Evolutionary conservation across 192 early-diverging fungal genomes (phyloP).

Genomic region (Fimicolochytrium jonesii): DNA sequence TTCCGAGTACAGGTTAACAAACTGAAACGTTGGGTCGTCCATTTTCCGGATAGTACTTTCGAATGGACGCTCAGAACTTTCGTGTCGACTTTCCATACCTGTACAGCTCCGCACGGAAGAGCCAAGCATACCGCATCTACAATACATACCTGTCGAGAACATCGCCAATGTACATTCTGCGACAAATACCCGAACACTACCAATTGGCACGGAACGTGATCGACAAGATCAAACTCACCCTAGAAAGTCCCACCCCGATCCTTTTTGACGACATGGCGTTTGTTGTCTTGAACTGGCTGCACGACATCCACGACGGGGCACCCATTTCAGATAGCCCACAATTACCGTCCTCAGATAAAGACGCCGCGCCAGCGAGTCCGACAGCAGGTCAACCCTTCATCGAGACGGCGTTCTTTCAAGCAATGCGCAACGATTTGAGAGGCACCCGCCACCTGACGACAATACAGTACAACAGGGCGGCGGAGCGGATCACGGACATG

Average conservation of each 20-base stretch:
- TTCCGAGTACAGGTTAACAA: no score
- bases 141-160: conserved; percentile 34
- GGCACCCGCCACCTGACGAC: conserved; percentile 42
- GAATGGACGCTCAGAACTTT: conserved; percentile 37
- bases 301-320: conserved; percentile 33
- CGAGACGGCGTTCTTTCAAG: conserved; percentile 45
- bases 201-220: conserved; percentile 22
- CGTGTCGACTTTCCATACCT: conserved; percentile 28
- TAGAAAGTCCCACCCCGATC: conserved; percentile 30
- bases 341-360: no score
- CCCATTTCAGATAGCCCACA: background rate
- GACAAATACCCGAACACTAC: conserved; percentile 8
- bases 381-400: no score
- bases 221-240: conserved; percentile 12
- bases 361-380: no score
- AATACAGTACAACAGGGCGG: conserved; percentile 36
- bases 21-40: background rate
- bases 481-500: conserved; percentile 46
- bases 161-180: conserved; percentile 24
- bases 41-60: conserved; percentile 36
- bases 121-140: conserved; percentile 27
- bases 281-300: conserved; percentile 31
- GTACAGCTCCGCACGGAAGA: conserved; percentile 27
- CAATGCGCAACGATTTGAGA: conserved; percentile 40
- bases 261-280: conserved; percentile 41